phyloP scores from a whole-genome alignment of 371 early-diverging fungal genomes.

The Circinella minor region DNA sequence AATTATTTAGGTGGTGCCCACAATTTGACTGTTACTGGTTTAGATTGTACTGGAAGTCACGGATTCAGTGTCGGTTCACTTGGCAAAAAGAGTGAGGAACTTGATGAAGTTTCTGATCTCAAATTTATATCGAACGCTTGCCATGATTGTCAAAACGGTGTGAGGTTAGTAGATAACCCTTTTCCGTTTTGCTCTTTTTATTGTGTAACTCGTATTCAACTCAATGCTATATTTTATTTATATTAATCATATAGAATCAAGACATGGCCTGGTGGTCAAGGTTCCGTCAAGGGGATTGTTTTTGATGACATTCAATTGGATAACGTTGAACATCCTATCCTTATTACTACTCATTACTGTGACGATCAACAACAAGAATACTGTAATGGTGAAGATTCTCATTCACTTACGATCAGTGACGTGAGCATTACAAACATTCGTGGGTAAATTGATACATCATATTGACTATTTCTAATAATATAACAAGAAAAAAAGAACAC shows the following conservation, averaged over 20 bases:
- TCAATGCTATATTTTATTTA: no score
- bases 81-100: conserved; percentile 30
- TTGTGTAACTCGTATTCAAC: no score
- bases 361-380: conserved; percentile 23
- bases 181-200: no score
- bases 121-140: conserved; percentile 27
- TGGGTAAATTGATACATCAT: conserved; percentile 13
- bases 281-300: conserved; percentile 20
- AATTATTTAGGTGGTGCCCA: conserved; percentile 17
- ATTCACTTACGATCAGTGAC: conserved; percentile 28
- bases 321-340: conserved; percentile 30
- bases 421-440: conserved; percentile 27
- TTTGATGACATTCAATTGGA: conserved; percentile 25
- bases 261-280: conserved; percentile 33
- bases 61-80: conserved; percentile 44
- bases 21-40: conserved; percentile 29
- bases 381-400: conserved; percentile 22
- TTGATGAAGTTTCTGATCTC: conserved; percentile 30
- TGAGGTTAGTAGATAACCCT: conserved; percentile 16
- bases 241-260: conserved; percentile 26
- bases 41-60: conserved; percentile 34
- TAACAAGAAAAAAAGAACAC: no score
- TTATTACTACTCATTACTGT: conserved; percentile 35
- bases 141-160: conserved; percentile 42
- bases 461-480: no score